Evolutionary conservation across 1,284 basidiomycete species (phyloP).

Genomic region (Cutaneotrichosporon cyanovorans): DNA sequence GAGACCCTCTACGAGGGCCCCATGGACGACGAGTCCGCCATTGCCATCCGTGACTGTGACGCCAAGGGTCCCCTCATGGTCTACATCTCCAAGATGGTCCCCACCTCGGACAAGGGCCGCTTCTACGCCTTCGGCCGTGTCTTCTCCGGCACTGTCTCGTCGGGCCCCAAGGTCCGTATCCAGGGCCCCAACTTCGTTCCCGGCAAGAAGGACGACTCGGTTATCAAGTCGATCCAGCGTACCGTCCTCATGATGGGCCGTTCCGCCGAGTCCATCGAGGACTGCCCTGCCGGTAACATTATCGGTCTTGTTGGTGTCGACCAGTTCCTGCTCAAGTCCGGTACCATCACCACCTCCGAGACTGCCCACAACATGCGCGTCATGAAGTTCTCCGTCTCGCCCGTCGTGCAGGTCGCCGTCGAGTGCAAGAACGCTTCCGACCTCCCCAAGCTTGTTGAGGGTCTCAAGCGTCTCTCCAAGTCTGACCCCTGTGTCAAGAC

Average conservation of each 20-base stretch:
- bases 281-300: slow-evolving; percentile 98
- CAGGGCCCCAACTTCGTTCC: slow-evolving; percentile 99
- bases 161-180: slow-evolving; percentile 98
- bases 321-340: slow-evolving; percentile 99
- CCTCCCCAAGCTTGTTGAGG: slow-evolving; percentile 98
- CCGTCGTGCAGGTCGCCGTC: slow-evolving; percentile 98
- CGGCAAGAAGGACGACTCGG: slow-evolving; percentile 98
- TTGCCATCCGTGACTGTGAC: slow-evolving; percentile 98
- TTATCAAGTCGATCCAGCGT: slow-evolving; percentile 97
- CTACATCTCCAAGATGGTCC: slow-evolving; percentile 99
- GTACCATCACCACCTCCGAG: slow-evolving; percentile 95
- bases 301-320: slow-evolving; percentile 99
- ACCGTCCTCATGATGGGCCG: slow-evolving; percentile 99
- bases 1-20: slow-evolving; percentile 99
- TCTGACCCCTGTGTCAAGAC: slow-evolving; percentile 99
- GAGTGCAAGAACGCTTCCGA: slow-evolving; percentile 99
- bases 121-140: slow-evolving; percentile 99
- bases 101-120: slow-evolving; percentile 98
- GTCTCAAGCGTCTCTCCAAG: slow-evolving; percentile 99
- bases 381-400: slow-evolving; percentile 99
- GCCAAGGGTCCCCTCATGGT: slow-evolving; percentile 94
- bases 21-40: slow-evolving; percentile 98
- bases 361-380: slow-evolving; percentile 99
- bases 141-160: slow-evolving; percentile 95
- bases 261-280: slow-evolving; percentile 97